Percentiles rank a stretch among this genome's conserved stretches.
Evolutionary conservation across 2,329 filamentous ascomycete species (phyloP).

Genomic region (Fusarium burgessii): DNA sequence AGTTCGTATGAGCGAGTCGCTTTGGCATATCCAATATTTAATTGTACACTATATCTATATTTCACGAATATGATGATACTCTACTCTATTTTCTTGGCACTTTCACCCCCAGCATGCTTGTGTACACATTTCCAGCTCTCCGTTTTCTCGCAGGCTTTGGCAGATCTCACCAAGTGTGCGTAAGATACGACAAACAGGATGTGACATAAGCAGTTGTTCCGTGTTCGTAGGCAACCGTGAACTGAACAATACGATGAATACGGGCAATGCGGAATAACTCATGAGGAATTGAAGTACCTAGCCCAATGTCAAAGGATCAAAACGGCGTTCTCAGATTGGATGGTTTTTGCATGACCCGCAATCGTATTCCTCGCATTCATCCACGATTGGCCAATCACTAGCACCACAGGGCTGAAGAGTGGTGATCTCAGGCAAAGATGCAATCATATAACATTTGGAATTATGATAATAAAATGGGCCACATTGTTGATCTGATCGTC

Average conservation of each 20-base stretch:
- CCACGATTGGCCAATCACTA: conserved; percentile 42
- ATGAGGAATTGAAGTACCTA: background rate
- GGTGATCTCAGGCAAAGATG: conserved; percentile 7
- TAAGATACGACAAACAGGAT: background rate
- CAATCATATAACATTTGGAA: background rate
- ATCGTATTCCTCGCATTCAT: conserved; percentile 42
- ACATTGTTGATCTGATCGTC: background rate
- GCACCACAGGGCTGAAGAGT: conserved; percentile 21
- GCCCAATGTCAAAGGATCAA: background rate
- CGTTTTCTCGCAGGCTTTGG: background rate
- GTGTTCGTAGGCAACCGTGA: background rate
- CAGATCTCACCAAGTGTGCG: background rate
- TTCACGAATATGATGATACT: conserved; percentile 9
- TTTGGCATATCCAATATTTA: conserved; percentile 9
- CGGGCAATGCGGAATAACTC: conserved; percentile 32
- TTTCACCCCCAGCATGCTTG: too few species aligned
- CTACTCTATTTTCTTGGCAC: background rate
- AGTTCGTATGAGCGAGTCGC: conserved; percentile 11
- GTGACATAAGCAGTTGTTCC: background rate
- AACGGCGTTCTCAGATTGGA: background rate
- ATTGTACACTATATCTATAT: conserved; percentile 26
- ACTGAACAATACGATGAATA: conserved; percentile 33
- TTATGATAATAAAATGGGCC: background rate
- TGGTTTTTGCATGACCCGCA: conserved; percentile 5
- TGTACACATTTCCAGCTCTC: too few species aligned